Evolutionary conservation across 164 flowering plant genomes (phyloP).

Genomic region (Berberis vulgaris): DNA sequence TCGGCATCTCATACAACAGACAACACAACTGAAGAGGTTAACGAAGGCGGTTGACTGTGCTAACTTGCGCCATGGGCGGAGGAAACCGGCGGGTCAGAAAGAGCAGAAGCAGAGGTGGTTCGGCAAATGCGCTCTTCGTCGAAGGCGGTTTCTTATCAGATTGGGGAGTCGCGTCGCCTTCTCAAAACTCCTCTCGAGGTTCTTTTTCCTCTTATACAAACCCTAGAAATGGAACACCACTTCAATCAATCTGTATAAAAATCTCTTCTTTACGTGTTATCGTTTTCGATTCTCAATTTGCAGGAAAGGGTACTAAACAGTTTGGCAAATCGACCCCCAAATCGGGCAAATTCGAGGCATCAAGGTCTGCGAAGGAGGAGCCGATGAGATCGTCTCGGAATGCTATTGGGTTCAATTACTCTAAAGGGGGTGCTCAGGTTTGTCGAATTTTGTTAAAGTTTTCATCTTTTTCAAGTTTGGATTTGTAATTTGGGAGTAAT

Average conservation of each 20-base stretch:
- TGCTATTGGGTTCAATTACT: conserved; percentile 21
- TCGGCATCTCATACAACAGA: too few relatives aligned
- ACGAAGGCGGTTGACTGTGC: background rate
- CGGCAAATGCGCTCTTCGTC: conserved; percentile 32
- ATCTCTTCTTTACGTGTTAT: background rate
- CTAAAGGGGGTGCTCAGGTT: conserved; percentile 30
- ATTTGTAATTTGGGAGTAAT: too few relatives aligned
- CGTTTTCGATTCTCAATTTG: background rate
- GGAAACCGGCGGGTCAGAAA: conserved; percentile 19
- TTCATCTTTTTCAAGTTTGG: too few relatives aligned
- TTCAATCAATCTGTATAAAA: background rate
- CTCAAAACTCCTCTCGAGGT: conserved; percentile 15
- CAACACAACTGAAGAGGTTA: too few relatives aligned
- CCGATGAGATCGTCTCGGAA: too few relatives aligned
- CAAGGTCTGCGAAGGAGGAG: too few relatives aligned
- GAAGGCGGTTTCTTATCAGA: conserved; percentile 52
- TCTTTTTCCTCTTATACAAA: background rate
- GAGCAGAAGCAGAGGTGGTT: conserved; percentile 1
- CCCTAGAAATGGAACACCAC: background rate
- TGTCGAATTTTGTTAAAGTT: background rate
- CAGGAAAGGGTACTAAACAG: too few relatives aligned
- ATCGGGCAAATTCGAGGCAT: too few relatives aligned
- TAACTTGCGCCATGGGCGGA: conserved; percentile 25
- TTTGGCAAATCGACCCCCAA: too few relatives aligned
- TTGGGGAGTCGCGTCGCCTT: conserved; percentile 22